Conservation (phyloP, 108 stramenopile species). For the Mayamaea pseudoterrestris region DNA sequence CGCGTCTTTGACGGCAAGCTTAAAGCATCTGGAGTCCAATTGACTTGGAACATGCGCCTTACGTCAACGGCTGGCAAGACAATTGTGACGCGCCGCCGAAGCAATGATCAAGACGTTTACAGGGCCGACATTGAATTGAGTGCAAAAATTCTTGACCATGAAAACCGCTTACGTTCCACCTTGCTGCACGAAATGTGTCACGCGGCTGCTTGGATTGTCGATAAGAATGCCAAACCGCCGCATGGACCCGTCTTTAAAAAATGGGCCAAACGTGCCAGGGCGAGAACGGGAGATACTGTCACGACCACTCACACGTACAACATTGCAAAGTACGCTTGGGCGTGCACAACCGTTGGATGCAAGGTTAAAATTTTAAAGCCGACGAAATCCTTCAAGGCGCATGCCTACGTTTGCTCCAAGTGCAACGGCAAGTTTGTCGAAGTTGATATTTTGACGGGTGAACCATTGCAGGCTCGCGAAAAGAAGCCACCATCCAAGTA, state of each 20-base stretch:
- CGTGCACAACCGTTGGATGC: constrained; percentile 41
- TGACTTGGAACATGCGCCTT: constrained; percentile 74
- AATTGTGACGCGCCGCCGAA: constrained; percentile 11
- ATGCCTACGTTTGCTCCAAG: constrained; percentile 49
- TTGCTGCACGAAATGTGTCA: constrained; percentile 94
- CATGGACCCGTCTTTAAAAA: constrained; percentile 74
- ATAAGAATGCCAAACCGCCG: constrained; percentile 70
- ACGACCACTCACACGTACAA: constrained; percentile 76
- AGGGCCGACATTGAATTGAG: constrained; percentile 77
- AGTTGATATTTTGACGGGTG: constrained; percentile 6
- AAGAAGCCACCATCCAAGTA: constrained; percentile 37
- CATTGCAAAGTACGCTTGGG: constrained; percentile 68
- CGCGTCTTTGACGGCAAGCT: constrained; percentile 33
- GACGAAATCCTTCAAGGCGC: constrained; percentile 48
- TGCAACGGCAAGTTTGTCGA: constrained; percentile 58
- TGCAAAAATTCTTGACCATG: constrained; percentile 74
- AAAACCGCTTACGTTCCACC: constrained; percentile 61
- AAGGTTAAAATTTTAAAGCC: constrained; percentile 44
- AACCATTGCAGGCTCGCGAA: constrained; percentile 25
- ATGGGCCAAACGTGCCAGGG: constrained; percentile 77
- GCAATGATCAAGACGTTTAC: not conserved
- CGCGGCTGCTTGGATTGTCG: constrained; percentile 86
- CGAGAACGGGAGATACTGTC: constrained; percentile 44
- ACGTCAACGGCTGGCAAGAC: constrained; percentile 83
- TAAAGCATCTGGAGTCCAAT: constrained; percentile 13